Conservation (phyloP, 2,329 filamentous ascomycete genomes). For the Chaetomium olivaceum region DNA sequence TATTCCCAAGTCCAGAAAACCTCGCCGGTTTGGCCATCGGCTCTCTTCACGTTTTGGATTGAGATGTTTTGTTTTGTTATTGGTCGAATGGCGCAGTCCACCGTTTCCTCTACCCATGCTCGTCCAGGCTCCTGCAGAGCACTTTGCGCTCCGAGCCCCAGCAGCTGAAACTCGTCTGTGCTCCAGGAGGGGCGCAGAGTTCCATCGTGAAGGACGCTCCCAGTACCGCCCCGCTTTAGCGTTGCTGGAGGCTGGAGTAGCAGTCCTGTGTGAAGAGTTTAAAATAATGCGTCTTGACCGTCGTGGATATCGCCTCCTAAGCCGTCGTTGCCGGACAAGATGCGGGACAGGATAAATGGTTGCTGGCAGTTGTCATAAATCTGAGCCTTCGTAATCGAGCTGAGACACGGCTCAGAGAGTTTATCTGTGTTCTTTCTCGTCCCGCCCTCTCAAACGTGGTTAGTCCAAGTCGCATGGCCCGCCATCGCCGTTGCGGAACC, state of each 20-base stretch:
- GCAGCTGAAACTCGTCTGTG: constrained; percentile 35
- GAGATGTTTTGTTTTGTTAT: constrained; percentile 23
- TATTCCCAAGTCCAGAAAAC: constrained; percentile 11
- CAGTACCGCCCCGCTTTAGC: not conserved
- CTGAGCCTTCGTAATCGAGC: constrained; percentile 11
- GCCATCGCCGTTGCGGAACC: constrained; percentile 13
- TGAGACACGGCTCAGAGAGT: constrained; percentile 21
- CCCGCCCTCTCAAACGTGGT: not conserved
- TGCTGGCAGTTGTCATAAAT: constrained; percentile 4
- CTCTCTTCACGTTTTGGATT: constrained; percentile 33
- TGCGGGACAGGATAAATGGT: not conserved
- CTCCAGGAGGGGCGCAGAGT: constrained; percentile 25
- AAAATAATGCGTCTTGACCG: not conserved
- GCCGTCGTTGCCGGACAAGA: not conserved
- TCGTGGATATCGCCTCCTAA: not conserved
- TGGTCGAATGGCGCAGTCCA: constrained; percentile 27
- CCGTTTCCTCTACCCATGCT: constrained; percentile 30
- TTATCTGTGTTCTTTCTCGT: constrained; percentile 5
- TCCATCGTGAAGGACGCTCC: not conserved
- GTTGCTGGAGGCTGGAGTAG: not conserved
- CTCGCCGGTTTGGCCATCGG: constrained; percentile 20
- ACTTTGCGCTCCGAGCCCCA: constrained; percentile 26
- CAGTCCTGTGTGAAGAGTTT: not conserved
- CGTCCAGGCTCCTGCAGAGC: constrained; percentile 24
- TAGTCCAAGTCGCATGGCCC: constrained; percentile 1